Conservation (phyloP, 164 flowering plant genomes). For the Macadamia tetraphylla region DNA sequence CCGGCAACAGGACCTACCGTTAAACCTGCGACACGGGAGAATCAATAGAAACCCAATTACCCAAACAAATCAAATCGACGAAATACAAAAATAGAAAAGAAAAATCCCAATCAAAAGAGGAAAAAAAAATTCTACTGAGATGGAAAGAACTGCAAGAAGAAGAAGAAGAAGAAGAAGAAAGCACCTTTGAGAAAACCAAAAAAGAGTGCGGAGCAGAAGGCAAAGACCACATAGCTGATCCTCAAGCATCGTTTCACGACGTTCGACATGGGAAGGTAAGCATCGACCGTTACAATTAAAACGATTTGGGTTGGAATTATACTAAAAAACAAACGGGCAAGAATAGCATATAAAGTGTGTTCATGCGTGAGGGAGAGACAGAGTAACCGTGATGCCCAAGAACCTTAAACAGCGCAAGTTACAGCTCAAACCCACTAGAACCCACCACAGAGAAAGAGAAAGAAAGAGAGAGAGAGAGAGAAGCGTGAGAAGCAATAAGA, state of each 20-base stretch:
- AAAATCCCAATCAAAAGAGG: background rate
- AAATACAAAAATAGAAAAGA: background rate
- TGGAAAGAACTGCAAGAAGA: background rate
- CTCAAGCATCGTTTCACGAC: slow-evolving; percentile 28
- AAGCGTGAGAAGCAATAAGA: no score
- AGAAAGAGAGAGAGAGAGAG: no score
- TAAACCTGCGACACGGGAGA: slow-evolving; percentile 38
- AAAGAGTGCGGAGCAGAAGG: slow-evolving; percentile 61
- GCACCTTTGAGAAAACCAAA: slow-evolving; percentile 82
- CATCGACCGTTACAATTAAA: no score
- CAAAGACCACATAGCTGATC: slow-evolving; percentile 53
- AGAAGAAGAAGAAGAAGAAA: background rate
- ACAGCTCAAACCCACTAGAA: no score
- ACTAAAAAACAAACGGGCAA: no score
- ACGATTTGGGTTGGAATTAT: no score
- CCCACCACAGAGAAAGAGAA: no score
- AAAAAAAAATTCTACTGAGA: background rate
- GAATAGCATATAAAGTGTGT: no score
- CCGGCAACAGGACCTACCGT: slow-evolving; percentile 81
- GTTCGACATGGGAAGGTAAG: slow-evolving; percentile 2
- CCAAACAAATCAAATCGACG: background rate
- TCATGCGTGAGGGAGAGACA: no score
- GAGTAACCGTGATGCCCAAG: no score
- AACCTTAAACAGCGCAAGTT: no score
- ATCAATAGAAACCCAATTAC: background rate